phyloP scores from a whole-genome alignment of 2,329 filamentous ascomycete genomes.

The Fusarium citri region DNA sequence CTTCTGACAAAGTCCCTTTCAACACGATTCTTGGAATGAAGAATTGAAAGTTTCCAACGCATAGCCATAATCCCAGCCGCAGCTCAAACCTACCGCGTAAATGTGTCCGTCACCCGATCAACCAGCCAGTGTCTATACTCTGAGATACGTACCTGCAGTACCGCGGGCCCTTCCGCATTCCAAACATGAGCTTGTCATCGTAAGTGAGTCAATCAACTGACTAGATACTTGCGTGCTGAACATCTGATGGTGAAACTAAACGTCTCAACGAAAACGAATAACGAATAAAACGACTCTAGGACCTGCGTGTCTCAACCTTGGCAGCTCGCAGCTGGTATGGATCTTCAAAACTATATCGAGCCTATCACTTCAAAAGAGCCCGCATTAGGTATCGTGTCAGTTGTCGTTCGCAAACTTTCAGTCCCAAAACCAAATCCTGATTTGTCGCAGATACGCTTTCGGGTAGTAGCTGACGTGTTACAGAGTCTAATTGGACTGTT shows the following conservation, averaged over 20 bases:
- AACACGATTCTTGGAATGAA: constrained; percentile 11
- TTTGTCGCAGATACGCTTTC: constrained; percentile 17
- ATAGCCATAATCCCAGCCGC: neutral
- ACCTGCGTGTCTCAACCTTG: constrained; percentile 3
- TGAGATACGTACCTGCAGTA: constrained; percentile 8
- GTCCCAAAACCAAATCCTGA: neutral
- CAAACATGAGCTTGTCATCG: neutral
- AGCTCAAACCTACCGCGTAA: neutral
- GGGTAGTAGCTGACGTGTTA: constrained; percentile 12
- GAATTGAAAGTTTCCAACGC: neutral
- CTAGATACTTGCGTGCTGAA: neutral
- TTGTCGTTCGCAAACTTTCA: constrained; percentile 2
- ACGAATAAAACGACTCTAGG: constrained; percentile 7
- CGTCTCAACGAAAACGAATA: constrained; percentile 8
- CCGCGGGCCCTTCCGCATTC: constrained; percentile 16
- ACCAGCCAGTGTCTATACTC: neutral
- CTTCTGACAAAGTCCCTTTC: neutral
- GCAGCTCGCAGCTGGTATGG: constrained; percentile 15
- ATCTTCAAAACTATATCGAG: constrained; percentile 5
- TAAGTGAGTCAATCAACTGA: neutral
- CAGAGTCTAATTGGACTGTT: neutral
- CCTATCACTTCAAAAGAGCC: neutral
- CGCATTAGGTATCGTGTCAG: constrained; percentile 22
- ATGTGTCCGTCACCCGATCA: constrained; percentile 8
- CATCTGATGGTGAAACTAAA: neutral